phyloP scores from a whole-genome alignment of 768 basidiomycete species.

The Tricholoma saponaceum region DNA sequence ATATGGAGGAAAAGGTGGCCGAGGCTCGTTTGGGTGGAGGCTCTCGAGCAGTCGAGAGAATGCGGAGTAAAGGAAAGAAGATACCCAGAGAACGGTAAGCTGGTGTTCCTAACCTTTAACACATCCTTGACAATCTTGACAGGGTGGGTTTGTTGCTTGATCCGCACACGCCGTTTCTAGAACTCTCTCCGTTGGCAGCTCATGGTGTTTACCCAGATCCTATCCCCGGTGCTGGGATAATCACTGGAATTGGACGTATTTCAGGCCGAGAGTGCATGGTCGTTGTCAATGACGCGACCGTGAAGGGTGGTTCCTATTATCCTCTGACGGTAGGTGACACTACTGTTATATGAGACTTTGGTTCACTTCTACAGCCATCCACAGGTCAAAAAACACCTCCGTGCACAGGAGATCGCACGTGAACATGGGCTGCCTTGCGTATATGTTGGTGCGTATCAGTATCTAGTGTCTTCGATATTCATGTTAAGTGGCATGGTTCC shows the following conservation, averaged over 20 bases:
- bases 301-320: slow-evolving; percentile 91
- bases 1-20: slow-evolving; percentile 57
- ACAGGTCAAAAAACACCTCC: slow-evolving; percentile 86
- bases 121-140: not conserved
- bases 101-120: not conserved
- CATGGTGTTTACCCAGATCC: slow-evolving; percentile 80
- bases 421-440: slow-evolving; percentile 89
- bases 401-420: slow-evolving; percentile 91
- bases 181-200: slow-evolving; percentile 82
- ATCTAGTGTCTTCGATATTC: not conserved
- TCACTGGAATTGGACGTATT: slow-evolving; percentile 81
- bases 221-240: slow-evolving; percentile 86
- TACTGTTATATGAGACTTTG: not conserved
- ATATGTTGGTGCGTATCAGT: slow-evolving; percentile 70
- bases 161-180: slow-evolving; percentile 84
- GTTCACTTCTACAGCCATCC: slow-evolving; percentile 24
- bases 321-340: slow-evolving; percentile 62
- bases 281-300: slow-evolving; percentile 92
- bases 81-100: slow-evolving; percentile 78
- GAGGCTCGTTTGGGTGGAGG: slow-evolving; percentile 70
- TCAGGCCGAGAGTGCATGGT: slow-evolving; percentile 82
- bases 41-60: slow-evolving; percentile 65
- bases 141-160: slow-evolving; percentile 78
- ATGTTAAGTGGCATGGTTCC: slow-evolving; percentile 1
- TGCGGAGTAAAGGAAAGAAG: slow-evolving; percentile 76